Base-by-base conservation (phyloP, 1,284 basidiomycete species). In the Anthracocystis walkeri region DNA sequence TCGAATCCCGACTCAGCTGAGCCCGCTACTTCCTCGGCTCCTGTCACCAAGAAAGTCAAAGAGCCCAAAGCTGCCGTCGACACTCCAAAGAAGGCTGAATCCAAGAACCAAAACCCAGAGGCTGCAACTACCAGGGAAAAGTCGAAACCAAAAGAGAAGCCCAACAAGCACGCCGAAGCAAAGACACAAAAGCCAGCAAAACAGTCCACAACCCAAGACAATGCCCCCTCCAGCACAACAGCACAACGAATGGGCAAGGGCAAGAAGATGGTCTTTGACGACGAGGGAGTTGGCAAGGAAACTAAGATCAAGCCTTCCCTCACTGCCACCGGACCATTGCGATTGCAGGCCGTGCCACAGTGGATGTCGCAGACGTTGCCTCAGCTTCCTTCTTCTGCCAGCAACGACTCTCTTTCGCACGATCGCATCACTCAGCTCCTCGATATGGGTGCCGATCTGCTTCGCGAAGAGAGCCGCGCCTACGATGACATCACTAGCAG, bases 401-500 rank as follows among this genome's bases (percentile, higher is more conserved):
- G 7, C 48, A 55, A 29, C 38, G 42, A 65, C 18, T 4, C 55
- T 18, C 62, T 70, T 2, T 46, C 68, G 21, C 65, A 68, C 49
- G 77, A 75, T 5, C 58, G 65, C 29, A 71, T 84, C 65, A 60
- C 71, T 0, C 53, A 73, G 12, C 71, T 84, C 14, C 78, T 81
- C 53, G 59, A 76, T 18, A 51, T 76, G 23, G 83, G 78, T 23
- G 58, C 67, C 18, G 61, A 77, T 33, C 67, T 77, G 20, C 42
- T 84, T 16, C 67, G 73, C 20, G 50, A 69, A n/a, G 83, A 84
- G 53, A 75, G 77, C 49, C 66, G 54, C 27, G 73, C 66, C 7
- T 84, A 84, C 65, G 65, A 69, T 38, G 60, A 75, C 7, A 62
- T 84, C 27, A 78, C 75, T 33, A 77, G 74, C 59, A 75, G 75